Evolutionary conservation across 2,329 filamentous ascomycete species (phyloP), one percentile per base, ranked within the genome.

Genomic region (Monosporascus ibericus): DNA sequence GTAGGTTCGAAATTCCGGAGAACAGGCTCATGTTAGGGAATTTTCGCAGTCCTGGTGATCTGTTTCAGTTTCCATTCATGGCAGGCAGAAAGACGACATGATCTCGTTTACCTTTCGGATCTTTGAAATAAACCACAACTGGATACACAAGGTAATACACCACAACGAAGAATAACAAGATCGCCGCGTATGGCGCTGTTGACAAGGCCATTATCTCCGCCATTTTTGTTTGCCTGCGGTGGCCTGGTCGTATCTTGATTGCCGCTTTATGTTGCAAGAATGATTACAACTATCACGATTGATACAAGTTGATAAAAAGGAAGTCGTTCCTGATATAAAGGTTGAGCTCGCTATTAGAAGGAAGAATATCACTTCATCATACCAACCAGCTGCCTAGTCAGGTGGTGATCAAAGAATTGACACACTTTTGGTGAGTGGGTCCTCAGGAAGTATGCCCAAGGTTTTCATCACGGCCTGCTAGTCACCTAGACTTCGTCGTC

Each of bases 1-100:
- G 70, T 2, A 80, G 57, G 48, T 73, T 70, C 6, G 72, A 72
- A 36, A 78, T 67, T 14, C 74, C 75, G 0, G 75, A 72, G 15
- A 77, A 66, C 5, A 65, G 56, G 18, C 66, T 66, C 50, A 78
- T 63, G 54, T 71, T 72, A 6, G 74, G 74, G 48, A 75, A 79
- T 59, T 69, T 72, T 7, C 77, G 70, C 2, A 80, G 68, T 7
- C 74, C 62, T 64, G 3, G 24, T 44, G 9, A 14, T 44, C 42
- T 44, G 9, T 5, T 44, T 44, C 27, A 22, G 3, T 11, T n/a
- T 44, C 22, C 22, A 4, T 20, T 5, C 18, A 44, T 44, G 22
- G 3, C 42, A 24, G 4, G 20, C 7, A 25, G 6, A 44, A 6
- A 6, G 17, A 17, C 6, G 9, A 44, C 15, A 8, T 27, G 3